A percentile compares a stretch with the other conserved stretches of the same genome.
phyloP scores from a whole-genome alignment of 23 red algal genomes.

The Gracilaria caudata region DNA sequence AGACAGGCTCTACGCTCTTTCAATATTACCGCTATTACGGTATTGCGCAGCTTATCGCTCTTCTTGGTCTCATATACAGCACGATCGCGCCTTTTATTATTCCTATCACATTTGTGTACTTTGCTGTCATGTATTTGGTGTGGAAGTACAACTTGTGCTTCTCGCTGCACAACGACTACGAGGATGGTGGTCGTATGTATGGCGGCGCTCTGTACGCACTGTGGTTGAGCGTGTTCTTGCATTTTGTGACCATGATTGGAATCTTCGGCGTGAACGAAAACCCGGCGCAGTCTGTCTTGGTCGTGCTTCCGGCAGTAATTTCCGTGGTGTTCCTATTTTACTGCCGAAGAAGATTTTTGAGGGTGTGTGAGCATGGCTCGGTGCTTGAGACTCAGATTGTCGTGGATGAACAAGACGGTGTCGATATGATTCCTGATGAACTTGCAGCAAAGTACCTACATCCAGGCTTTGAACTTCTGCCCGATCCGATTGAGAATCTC shows the following conservation, averaged over 20 bases:
- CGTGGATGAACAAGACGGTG: slow-evolving; percentile 56
- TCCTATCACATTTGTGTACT: slow-evolving; percentile 39
- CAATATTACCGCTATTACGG: slow-evolving; percentile 56
- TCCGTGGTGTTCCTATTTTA: slow-evolving; percentile 54
- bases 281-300: slow-evolving; percentile 46
- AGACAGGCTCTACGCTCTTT: slow-evolving; percentile 41
- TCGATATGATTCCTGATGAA: slow-evolving; percentile 45
- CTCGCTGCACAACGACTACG: slow-evolving; percentile 63
- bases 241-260: slow-evolving; percentile 68
- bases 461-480: slow-evolving; percentile 62
- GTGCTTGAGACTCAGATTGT: slow-evolving; percentile 46
- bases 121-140: slow-evolving; percentile 64
- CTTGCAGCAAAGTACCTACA: slow-evolving; percentile 52
- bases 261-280: slow-evolving; percentile 66
- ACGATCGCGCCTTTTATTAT: slow-evolving; percentile 71
- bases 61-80: slow-evolving; percentile 69
- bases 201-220: slow-evolving; percentile 56
- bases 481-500: slow-evolving; percentile 58
- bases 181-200: slow-evolving; percentile 68
- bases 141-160: slow-evolving; percentile 72
- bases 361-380: slow-evolving; percentile 63
- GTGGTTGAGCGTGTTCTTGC: slow-evolving; percentile 58
- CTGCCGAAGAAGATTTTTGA: slow-evolving; percentile 29
- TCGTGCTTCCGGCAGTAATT: slow-evolving; percentile 47
- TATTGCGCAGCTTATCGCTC: slow-evolving; percentile 52